These are phyloP conservation scores for Epichloe typhina DNA, from an alignment of 2,329 filamentous ascomycete genomes.

Conservation along the genomic window DNA sequence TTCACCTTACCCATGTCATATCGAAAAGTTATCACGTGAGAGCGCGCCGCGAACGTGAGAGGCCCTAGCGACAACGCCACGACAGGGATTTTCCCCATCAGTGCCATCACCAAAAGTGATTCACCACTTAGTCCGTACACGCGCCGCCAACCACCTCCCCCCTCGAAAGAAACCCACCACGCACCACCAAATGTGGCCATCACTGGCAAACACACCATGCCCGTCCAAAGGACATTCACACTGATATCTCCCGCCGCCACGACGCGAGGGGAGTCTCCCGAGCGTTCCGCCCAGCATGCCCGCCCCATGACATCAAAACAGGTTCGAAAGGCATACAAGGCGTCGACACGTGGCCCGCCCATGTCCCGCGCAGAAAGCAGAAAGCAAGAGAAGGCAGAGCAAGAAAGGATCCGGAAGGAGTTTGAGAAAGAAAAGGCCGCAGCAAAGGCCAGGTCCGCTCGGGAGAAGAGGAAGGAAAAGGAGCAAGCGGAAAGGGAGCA, in stretches of 20 bases:
- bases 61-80: not conserved
- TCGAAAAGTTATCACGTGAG: not conserved
- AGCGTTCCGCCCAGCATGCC: not conserved
- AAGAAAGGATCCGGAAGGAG: constrained; percentile 40
- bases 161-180: not conserved
- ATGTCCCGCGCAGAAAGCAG: constrained; percentile 27
- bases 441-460: constrained; percentile 32
- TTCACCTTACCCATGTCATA: too few relatives aligned
- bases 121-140: not conserved
- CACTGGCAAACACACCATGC: constrained; percentile 16
- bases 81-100: not conserved
- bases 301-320: constrained; percentile 29
- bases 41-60: not conserved
- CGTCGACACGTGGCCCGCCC: constrained; percentile 19
- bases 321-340: constrained; percentile 25
- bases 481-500: constrained; percentile 35
- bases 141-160: not conserved
- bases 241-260: constrained; percentile 23
- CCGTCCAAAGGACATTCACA: constrained; percentile 30
- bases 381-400: constrained; percentile 32
- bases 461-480: constrained; percentile 44
- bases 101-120: not conserved
- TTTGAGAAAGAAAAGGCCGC: constrained; percentile 35
- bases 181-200: constrained; percentile 1
- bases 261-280: not conserved